Conservation (phyloP, 2,329 filamentous ascomycete genomes). For the Orbilia blumenaviensis region DNA sequence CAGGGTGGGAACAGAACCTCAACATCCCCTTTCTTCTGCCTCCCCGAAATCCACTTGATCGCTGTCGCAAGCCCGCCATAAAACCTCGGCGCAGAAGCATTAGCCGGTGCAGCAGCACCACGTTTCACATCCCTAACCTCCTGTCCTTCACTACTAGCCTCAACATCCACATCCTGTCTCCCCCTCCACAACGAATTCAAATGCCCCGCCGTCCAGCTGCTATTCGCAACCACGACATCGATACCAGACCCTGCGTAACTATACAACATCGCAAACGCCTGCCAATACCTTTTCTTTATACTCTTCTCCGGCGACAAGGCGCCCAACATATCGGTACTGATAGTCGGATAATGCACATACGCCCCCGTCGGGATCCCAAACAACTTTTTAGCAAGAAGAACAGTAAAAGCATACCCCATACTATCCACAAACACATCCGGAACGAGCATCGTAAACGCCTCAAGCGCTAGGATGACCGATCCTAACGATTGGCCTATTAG, state of each 20-base stretch:
- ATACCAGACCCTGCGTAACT: constrained; percentile 81
- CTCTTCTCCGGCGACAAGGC: constrained; percentile 88
- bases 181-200: constrained; percentile 80
- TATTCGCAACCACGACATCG: constrained; percentile 97
- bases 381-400: constrained; percentile 81
- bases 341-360: constrained; percentile 98
- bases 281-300: constrained; percentile 85
- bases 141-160: background rate
- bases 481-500: constrained; percentile 92
- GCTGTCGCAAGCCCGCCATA: background rate
- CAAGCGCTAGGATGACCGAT: constrained; percentile 85
- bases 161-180: background rate
- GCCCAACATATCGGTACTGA: constrained; percentile 95
- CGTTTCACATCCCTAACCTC: background rate
- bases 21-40: constrained; percentile 62
- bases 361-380: constrained; percentile 89
- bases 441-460: constrained; percentile 89
- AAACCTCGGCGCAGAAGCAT: background rate
- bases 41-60: constrained; percentile 55
- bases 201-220: constrained; percentile 88
- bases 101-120: constrained; percentile 55
- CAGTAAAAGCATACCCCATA: constrained; percentile 94
- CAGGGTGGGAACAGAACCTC: constrained; percentile 85
- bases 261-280: constrained; percentile 82
- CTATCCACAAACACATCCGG: constrained; percentile 97